Evolutionary conservation across 75 land plant genomes (phyloP).

Genomic region (Selaginella tamariscina): DNA sequence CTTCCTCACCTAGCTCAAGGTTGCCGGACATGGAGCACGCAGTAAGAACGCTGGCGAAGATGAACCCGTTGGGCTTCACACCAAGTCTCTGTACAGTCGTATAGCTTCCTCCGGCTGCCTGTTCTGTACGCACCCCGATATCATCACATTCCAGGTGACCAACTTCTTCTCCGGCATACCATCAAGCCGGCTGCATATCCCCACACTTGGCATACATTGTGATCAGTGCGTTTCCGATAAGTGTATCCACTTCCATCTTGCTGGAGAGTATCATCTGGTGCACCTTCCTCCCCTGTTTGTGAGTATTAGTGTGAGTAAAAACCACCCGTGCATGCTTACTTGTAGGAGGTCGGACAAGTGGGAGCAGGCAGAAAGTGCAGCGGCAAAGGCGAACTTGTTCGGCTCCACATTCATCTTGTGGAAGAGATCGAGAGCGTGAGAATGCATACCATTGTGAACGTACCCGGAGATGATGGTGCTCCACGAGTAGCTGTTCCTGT

Average conservation of each 20-base stretch:
- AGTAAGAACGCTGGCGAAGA: background rate
- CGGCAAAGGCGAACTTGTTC: background rate
- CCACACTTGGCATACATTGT: conserved; percentile 21
- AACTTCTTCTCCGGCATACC: conserved; percentile 10
- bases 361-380: background rate
- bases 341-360: background rate
- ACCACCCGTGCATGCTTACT: background rate
- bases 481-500: background rate
- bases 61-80: background rate
- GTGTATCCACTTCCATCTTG: background rate
- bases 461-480: background rate
- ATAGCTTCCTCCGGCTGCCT: conserved; percentile 17
- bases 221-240: conserved; percentile 17
- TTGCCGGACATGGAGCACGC: background rate
- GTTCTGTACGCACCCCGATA: conserved; percentile 13
- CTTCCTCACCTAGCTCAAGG: background rate
- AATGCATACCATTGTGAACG: background rate
- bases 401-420: background rate
- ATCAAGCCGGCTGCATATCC: conserved; percentile 14
- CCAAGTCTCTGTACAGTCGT: background rate
- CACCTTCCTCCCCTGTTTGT: background rate
- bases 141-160: conserved; percentile 15
- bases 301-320: background rate
- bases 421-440: background rate
- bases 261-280: no score